phyloP scores from a whole-genome alignment of 1,139 yeast genomes.

The Sugiyamaella neomexicana region DNA sequence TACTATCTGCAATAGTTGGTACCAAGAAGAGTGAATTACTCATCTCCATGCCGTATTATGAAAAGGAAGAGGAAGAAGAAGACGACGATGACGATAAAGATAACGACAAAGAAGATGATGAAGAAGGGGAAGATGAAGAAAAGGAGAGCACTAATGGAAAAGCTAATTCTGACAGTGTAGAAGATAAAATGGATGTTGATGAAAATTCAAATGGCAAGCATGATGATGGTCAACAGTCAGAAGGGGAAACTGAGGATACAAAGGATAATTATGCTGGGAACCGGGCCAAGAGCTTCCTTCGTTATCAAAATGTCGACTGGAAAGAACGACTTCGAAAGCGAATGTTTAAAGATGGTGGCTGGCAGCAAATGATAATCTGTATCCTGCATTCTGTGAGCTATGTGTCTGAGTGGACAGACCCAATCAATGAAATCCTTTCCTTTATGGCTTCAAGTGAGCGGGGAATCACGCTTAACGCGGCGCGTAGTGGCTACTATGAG shows the following conservation, averaged over 20 bases:
- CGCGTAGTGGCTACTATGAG: constrained; percentile 52
- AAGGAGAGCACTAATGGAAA: constrained; percentile 37
- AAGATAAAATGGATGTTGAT: constrained; percentile 31
- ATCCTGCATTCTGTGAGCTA: constrained; percentile 57
- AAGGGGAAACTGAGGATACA: background rate
- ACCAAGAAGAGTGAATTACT: constrained; percentile 36
- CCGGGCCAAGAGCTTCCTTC: constrained; percentile 47
- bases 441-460: constrained; percentile 58
- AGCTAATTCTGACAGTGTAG: constrained; percentile 24
- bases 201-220: constrained; percentile 13
- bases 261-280: constrained; percentile 8
- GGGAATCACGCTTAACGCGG: constrained; percentile 52
- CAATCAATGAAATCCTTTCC: constrained; percentile 50
- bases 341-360: constrained; percentile 77
- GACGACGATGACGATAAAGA: constrained; percentile 36
- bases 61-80: constrained; percentile 42
- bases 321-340: constrained; percentile 72
- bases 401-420: constrained; percentile 53
- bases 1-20: constrained; percentile 37
- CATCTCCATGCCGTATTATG: constrained; percentile 45
- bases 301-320: constrained; percentile 69
- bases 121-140: constrained; percentile 41
- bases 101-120: constrained; percentile 33
- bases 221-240: constrained; percentile 24
- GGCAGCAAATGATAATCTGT: constrained; percentile 80